Evolutionary conservation across 371 early-diverging fungal species (phyloP).

Genomic region (Smittium mucronatum): DNA sequence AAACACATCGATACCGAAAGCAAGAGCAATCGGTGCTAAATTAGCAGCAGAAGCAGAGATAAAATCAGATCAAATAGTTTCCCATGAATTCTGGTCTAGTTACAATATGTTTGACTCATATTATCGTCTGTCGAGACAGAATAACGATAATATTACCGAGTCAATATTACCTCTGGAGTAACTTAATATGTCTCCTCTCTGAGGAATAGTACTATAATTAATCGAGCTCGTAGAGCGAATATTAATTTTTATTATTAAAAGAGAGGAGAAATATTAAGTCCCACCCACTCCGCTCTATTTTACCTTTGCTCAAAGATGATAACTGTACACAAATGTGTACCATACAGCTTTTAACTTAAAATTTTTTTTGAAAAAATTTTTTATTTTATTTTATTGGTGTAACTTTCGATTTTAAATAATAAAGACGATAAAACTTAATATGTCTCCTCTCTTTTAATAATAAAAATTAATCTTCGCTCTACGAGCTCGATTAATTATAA

Average conservation of each 20-base stretch:
- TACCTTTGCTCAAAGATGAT: neutral
- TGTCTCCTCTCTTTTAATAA: too few relatives aligned
- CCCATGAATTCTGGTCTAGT: conserved; percentile 1
- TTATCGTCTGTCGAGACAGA: neutral
- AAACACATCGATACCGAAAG: neutral
- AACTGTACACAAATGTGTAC: neutral
- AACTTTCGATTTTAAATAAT: too few relatives aligned
- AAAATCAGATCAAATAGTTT: neutral
- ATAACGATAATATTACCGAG: neutral
- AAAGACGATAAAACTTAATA: too few relatives aligned
- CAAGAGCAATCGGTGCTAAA: neutral
- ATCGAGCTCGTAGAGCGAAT: neutral
- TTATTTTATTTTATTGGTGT: too few relatives aligned
- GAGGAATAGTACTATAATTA: neutral
- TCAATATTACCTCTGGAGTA: conserved; percentile 3
- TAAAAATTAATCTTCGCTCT: too few relatives aligned
- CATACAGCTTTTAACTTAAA: too few relatives aligned
- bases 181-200: neutral
- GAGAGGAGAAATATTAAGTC: neutral
- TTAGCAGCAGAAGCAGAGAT: neutral
- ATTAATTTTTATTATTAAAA: neutral
- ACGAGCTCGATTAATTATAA: too few relatives aligned
- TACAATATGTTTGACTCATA: neutral
- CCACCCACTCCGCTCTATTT: neutral
- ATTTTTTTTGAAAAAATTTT: too few relatives aligned